Percentiles rank a stretch among this genome's conserved stretches.
Conservation (phyloP, 2,329 filamentous ascomycete species). For the Venturia nashicola region DNA sequence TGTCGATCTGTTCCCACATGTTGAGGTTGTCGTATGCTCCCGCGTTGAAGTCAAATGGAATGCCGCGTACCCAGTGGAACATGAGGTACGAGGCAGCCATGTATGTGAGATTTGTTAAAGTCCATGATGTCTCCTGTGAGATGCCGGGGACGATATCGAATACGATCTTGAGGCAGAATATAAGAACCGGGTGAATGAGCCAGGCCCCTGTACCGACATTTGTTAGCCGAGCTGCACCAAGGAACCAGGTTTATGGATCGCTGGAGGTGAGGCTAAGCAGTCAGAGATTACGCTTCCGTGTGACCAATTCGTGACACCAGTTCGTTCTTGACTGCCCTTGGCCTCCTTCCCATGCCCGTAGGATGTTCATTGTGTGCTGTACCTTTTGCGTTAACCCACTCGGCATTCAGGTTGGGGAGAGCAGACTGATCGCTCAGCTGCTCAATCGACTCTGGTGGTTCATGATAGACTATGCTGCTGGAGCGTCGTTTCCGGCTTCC, state of each 20-base stretch:
- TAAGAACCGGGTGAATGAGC: slow-evolving; percentile 93
- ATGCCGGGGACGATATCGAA: slow-evolving; percentile 95
- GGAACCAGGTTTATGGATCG: background rate
- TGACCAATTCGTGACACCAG: background rate
- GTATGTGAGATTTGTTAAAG: slow-evolving; percentile 95
- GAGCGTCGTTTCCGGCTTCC: slow-evolving; percentile 74
- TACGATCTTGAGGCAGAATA: slow-evolving; percentile 83
- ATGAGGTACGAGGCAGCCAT: slow-evolving; percentile 98
- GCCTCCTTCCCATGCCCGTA: background rate
- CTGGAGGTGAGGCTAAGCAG: background rate
- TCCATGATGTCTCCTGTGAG: slow-evolving; percentile 98
- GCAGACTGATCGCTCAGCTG: slow-evolving; percentile 95
- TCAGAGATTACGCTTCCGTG: background rate
- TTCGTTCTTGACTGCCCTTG: background rate
- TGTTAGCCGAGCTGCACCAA: background rate
- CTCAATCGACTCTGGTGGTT: slow-evolving; percentile 91
- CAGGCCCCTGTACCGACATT: slow-evolving; percentile 61
- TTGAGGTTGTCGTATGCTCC: slow-evolving; percentile 98
- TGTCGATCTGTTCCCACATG: slow-evolving; percentile 99
- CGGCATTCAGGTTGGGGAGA: slow-evolving; percentile 88
- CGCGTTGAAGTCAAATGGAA: slow-evolving; percentile 97
- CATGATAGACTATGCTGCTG: slow-evolving; percentile 96
- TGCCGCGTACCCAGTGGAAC: slow-evolving; percentile 97
- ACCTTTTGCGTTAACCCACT: slow-evolving; percentile 99
- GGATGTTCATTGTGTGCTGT: slow-evolving; percentile 22